Evolutionary conservation across 2,329 filamentous ascomycete genomes (phyloP), one percentile per base, ranked within the genome.

Genomic region (Alternaria ethzedia): DNA sequence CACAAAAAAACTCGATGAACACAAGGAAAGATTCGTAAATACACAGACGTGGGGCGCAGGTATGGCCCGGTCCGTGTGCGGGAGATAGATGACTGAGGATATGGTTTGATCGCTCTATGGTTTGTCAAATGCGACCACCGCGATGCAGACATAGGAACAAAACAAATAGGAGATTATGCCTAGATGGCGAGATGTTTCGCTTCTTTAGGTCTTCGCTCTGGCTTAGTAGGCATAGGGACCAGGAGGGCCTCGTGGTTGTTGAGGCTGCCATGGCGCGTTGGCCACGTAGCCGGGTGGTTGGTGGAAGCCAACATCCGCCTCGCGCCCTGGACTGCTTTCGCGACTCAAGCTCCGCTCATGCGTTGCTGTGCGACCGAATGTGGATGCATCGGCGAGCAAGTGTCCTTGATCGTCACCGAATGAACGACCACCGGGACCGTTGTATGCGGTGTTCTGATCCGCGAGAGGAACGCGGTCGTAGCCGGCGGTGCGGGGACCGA

Each of bases 391-490:
- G 20, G 70, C 70, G 17, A 80, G 75, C 7, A 81, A 71, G 28
- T 75, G 70, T 8, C 75, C 73, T 25, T 75, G 69, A 20, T 73
- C 73, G 15, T 76, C 75, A 20, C 63, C 57, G 52, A 73, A 78
- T 10, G 61, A 63, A 36, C 73, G 70, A 36, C 68, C 68, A 45
- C 65, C 68, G 20, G 64, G 54, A 45, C 69, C 59, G 36, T 64
- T 58, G 63, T 77, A 78, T 13, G 69, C 68, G 7, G 76, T 79
- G 50, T 73, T 69, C 55, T 80, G 77, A 44, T 80, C 78, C 8
- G 72, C 67, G 26, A 80, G 72, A 17, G 79, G 79, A 41, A 81
- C 76, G 6, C 70, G 73, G 45, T 81, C 78, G 70, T 81, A 81
- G 57, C 77, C 71, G 32, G 62, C 76, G 41, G 70, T 69, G 23